Conservation (phyloP, 352 stramenopile genomes). For the Achlya hypogyna region DNA sequence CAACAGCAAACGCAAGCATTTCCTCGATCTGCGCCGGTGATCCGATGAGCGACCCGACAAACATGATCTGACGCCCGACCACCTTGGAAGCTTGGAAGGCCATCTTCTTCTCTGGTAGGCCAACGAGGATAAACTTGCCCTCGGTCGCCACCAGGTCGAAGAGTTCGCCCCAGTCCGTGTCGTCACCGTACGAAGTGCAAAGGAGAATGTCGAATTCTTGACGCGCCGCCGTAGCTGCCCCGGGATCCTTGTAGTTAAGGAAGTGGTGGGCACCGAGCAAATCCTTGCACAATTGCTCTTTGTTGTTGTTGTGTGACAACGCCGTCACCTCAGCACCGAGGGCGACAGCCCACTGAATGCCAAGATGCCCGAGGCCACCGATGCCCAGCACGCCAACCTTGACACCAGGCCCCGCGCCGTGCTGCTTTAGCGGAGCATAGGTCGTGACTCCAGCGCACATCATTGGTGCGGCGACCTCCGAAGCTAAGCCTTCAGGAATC, state of each 20-base stretch:
- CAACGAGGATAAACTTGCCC: conserved; percentile 45
- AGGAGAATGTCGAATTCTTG: conserved; percentile 27
- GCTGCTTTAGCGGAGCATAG: conserved; percentile 39
- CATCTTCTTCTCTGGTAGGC: conserved; percentile 28
- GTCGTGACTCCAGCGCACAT: conserved; percentile 63
- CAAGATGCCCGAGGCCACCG: conserved; percentile 68
- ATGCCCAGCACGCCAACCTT: conserved; percentile 49
- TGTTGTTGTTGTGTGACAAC: conserved; percentile 30
- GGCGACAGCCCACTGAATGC: conserved; percentile 58
- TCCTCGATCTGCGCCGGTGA: conserved; percentile 75
- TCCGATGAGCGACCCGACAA: conserved; percentile 70
- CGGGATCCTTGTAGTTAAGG: conserved; percentile 27
- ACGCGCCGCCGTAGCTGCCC: conserved; percentile 30
- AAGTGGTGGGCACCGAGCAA: conserved; percentile 36
- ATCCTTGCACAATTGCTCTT: conserved; percentile 24
- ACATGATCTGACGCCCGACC: conserved; percentile 29
- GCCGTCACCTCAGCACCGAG: conserved; percentile 39
- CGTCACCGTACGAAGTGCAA: conserved; percentile 16
- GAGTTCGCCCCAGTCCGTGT: conserved; percentile 11
- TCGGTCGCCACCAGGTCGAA: conserved; percentile 28
- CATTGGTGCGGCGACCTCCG: conserved; percentile 32
- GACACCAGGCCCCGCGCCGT: conserved; percentile 26
- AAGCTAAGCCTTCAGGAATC: conserved; percentile 24
- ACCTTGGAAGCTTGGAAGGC: conserved; percentile 32
- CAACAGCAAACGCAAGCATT: conserved; percentile 73